phyloP scores from a whole-genome alignment of 495 filamentous ascomycete genomes.

The Penicillium herquei region DNA sequence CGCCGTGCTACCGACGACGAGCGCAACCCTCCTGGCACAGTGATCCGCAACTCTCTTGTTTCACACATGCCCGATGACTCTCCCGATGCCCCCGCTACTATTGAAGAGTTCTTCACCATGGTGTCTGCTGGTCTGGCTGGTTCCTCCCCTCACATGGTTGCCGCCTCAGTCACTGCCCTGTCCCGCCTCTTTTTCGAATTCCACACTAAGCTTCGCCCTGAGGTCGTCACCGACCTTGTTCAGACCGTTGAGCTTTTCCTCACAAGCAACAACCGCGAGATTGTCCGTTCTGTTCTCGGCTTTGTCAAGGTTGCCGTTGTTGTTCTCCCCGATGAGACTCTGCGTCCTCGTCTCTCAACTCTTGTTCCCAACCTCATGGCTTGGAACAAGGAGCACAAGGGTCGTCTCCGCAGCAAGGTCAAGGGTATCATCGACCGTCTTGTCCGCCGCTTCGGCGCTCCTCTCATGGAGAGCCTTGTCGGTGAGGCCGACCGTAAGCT shows the following conservation, averaged over 20 bases:
- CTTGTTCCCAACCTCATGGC: constrained; percentile 87
- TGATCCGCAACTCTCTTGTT: constrained; percentile 79
- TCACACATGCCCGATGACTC: constrained; percentile 78
- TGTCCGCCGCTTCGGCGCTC: constrained; percentile 83
- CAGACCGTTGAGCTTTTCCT: constrained; percentile 93
- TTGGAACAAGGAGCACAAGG: constrained; percentile 97
- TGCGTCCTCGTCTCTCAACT: constrained; percentile 67
- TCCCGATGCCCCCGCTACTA: constrained; percentile 68
- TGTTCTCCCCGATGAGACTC: constrained; percentile 69
- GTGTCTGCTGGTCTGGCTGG: constrained; percentile 92
- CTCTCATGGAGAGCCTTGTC: constrained; percentile 69
- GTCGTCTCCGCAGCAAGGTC: constrained; percentile 90
- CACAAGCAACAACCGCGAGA: constrained; percentile 91
- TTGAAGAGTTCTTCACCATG: constrained; percentile 98
- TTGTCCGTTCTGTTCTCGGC: constrained; percentile 86
- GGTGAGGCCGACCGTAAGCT: constrained; percentile 81
- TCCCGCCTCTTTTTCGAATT: constrained; percentile 92
- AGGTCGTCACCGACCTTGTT: constrained; percentile 72
- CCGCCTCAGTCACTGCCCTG: constrained; percentile 87
- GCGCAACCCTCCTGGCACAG: constrained; percentile 58
- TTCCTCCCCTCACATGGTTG: constrained; percentile 90
- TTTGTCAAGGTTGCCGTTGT: constrained; percentile 96
- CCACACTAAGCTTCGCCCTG: constrained; percentile 53
- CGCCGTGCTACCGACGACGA: constrained; percentile 64
- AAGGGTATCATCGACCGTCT: constrained; percentile 96